Base-by-base conservation (phyloP, 495 filamentous ascomycete genomes). In the Neurospora sp. region DNA sequence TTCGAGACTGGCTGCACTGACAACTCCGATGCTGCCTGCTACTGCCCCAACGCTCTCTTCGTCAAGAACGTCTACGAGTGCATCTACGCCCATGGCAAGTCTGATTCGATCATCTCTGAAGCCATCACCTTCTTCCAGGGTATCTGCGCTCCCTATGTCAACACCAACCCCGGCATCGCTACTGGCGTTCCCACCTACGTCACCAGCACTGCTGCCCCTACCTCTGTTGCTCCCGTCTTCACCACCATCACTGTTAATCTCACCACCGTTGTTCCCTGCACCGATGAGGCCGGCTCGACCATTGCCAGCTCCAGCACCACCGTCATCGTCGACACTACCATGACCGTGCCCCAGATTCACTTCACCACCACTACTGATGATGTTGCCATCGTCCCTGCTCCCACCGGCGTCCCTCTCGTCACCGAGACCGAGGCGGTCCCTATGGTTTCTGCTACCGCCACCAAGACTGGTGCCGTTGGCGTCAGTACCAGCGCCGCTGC, bases 41-140 rank as follows among this genome's bases (percentile, higher is more conserved):
- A 91, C 90, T 98, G 95, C 89, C 90, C 92, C 71, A 86, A 92
- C 75, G 81, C 85, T 68, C 78, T 86, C 70, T 94, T 97, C 84
- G 92, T 93, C 78, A 86, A 87, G 78, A 92, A 91, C 80, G 89
- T 97, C 78, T 93, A 91, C 78, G 86, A 87, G 71, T 98, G 95
- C 83, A 85, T 98, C 74, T 88, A 89, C 75, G 86, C 94, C 73
- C 91, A 93, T 87, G 90, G 91, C 73, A 83, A 86, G 73, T 87
- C 88, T 68, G 83, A 90, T 69, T 78, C 81, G n/a, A 88, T 93
- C 79, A 85, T 94, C 75, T 84, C 89, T 70, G 81, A 87, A 72
- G 93, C 92, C 71, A 85, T 96, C 70, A 87, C 88, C 76, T 97
- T 92, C 88, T 91, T 98, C 85, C 89, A 93, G 77, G 96, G 95